Evolutionary conservation across 192 early-diverging fungal species (phyloP).

Genomic region (Spinellus fusiger): DNA sequence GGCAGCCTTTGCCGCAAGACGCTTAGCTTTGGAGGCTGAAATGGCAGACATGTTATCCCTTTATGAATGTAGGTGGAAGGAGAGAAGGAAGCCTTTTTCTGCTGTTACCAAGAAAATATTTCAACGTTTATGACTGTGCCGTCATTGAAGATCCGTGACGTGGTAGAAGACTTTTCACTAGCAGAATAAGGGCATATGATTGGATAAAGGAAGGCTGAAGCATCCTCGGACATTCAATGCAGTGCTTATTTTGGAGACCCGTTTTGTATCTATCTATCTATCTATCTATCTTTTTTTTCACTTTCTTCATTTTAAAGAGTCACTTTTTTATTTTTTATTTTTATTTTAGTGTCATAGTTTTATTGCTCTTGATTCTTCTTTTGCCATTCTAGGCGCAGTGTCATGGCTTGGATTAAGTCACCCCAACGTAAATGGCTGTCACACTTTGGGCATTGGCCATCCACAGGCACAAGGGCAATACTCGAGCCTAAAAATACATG

Average conservation of each 20-base stretch:
- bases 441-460: constrained; percentile 15
- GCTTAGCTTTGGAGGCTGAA: constrained; percentile 77
- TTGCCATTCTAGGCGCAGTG: too few relatives aligned
- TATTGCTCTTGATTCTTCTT: background rate
- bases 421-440: constrained; percentile 2
- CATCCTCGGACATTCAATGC: too few relatives aligned
- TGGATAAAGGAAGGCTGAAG: too few relatives aligned
- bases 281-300: too few relatives aligned
- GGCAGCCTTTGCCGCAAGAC: constrained; percentile 67
- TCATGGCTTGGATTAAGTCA: constrained; percentile 14
- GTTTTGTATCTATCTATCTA: too few relatives aligned
- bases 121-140: background rate
- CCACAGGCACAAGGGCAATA: background rate
- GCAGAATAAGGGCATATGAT: too few relatives aligned
- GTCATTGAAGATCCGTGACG: too few relatives aligned
- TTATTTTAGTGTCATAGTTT: background rate
- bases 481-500: background rate
- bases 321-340: background rate
- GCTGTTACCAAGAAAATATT: background rate
- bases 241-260: too few relatives aligned
- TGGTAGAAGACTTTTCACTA: too few relatives aligned
- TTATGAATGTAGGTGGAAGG: background rate
- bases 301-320: too few relatives aligned
- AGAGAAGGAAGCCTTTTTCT: background rate
- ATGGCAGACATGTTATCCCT: constrained; percentile 24